Evolutionary conservation across 768 basidiomycete genomes (phyloP), one percentile per base, ranked within the genome.

Genomic region (Rhizopogon vesiculosus): DNA sequence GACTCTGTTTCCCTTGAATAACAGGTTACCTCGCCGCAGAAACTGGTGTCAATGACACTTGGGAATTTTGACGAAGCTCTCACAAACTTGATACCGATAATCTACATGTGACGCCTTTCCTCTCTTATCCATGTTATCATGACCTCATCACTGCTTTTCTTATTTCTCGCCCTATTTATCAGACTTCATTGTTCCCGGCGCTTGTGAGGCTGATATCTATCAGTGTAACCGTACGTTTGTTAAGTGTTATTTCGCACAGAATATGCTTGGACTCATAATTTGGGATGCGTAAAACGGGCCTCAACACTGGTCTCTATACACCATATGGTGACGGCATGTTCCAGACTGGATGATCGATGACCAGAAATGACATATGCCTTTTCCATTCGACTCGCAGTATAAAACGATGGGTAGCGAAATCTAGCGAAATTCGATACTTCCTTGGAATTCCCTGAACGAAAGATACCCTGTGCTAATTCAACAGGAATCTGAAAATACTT

Each of bases 61-160:
- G 19, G 22, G 40, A 52, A 51, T 46, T 42, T 52, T 55, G 49
- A 40, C 48, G 51, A 53, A 45, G 42, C 54, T 56, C 59, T 55
- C 59, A 54, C 49, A 57, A 39, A 28, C 15, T 51, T 54, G 49
- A 50, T 57, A 51, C 62, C 28, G 50, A 53, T 56, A 60, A 58
- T 48, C 54, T 45, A 62, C 63, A 63, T 61, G 62, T 72, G 61
- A 59, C 55, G 50, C 56, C 7, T 61, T 69, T 60, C 49, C 5
- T 35, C 52, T 64, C 52, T 58, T 66, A 46, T 55, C 56, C 46
- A 28, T 40, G 28, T 46, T 44, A 62, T 54, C 58, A 43, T 56
- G 45, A 61, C 55, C 64, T 65, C 58, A 67, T 50, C 53, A 49
- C 51, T 52, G 56, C 46, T 66, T 61, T 62, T 54, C 56, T 57